phyloP scores from a whole-genome alignment of 2,329 filamentous ascomycete species.

The Taxawa tesnikishii region DNA sequence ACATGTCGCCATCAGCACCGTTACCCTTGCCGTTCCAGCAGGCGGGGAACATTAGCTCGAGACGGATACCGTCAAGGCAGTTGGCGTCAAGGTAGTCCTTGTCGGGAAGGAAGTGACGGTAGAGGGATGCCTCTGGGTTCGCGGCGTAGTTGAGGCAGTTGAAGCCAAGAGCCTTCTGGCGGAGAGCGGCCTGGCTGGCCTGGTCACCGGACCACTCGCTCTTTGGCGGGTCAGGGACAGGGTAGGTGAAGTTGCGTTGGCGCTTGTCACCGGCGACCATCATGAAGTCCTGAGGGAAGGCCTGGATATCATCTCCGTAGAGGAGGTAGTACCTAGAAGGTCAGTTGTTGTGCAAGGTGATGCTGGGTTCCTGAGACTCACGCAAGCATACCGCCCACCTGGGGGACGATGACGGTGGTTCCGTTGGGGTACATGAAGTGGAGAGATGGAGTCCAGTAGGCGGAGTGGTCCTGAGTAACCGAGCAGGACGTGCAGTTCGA shows the following conservation, averaged over 20 bases:
- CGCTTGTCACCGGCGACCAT: slow-evolving; percentile 68
- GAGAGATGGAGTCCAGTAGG: slow-evolving; percentile 68
- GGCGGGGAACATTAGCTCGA: slow-evolving; percentile 79
- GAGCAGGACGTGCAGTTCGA: slow-evolving; percentile 70
- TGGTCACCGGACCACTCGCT: slow-evolving; percentile 55
- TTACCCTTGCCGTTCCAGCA: slow-evolving; percentile 70
- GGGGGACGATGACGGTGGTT: slow-evolving; percentile 54
- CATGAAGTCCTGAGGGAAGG: slow-evolving; percentile 65
- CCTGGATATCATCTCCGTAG: slow-evolving; percentile 50
- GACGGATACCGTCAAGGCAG: slow-evolving; percentile 68
- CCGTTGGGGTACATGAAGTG: slow-evolving; percentile 65
- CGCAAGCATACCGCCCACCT: slow-evolving; percentile 76
- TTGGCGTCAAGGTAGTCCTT: slow-evolving; percentile 70
- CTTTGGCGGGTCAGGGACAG: slow-evolving; percentile 56
- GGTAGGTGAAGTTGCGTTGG: slow-evolving; percentile 57
- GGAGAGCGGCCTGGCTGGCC: slow-evolving; percentile 57
- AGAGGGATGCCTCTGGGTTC: slow-evolving; percentile 58
- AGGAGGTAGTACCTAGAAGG: slow-evolving; percentile 68
- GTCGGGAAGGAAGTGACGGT: slow-evolving; percentile 69
- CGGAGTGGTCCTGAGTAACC: slow-evolving; percentile 71
- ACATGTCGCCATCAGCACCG: slow-evolving; percentile 41
- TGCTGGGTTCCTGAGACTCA: slow-evolving; percentile 36
- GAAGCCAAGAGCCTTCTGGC: slow-evolving; percentile 78
- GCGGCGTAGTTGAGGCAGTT: slow-evolving; percentile 80
- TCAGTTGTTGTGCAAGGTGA: slow-evolving; percentile 1